These are phyloP conservation scores for Isatis lusitanica DNA, from an alignment of 441 rosid genomes.

Conservation along the genomic window DNA sequence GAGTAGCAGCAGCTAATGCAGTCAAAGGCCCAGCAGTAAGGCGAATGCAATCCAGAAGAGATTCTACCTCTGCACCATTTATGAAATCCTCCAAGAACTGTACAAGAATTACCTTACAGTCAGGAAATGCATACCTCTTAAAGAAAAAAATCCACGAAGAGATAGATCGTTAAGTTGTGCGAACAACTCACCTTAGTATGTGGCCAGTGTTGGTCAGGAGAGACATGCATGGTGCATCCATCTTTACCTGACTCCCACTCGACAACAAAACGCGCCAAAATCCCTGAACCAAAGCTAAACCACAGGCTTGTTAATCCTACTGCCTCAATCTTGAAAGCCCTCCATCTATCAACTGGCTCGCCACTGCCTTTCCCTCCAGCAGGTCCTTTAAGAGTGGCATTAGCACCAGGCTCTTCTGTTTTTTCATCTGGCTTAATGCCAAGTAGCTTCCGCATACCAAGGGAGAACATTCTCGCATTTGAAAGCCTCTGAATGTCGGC, in stretches of 20 bases:
- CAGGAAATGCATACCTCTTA: conserved; percentile 2
- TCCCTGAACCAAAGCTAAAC: conserved; percentile 94
- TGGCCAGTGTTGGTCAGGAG: conserved; percentile 99
- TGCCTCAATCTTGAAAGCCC: conserved; percentile 91
- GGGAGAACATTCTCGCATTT: conserved; percentile 94
- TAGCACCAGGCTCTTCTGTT: conserved; percentile 58
- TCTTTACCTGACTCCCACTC: conserved; percentile 99
- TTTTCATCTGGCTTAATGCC: conserved; percentile 87
- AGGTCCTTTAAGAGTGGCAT: conserved; percentile 53
- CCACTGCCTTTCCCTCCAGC: conserved; percentile 60
- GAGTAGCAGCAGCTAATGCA: conserved; percentile 96
- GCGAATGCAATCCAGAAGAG: conserved; percentile 94
- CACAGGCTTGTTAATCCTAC: conserved; percentile 95
- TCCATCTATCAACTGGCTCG: conserved; percentile 80
- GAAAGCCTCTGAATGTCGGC: conserved; percentile 94
- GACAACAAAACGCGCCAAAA: conserved; percentile 93
- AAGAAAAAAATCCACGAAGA: neutral
- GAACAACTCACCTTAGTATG: conserved; percentile 79
- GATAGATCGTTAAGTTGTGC: neutral
- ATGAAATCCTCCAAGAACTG: conserved; percentile 96
- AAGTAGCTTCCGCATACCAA: conserved; percentile 94
- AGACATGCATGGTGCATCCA: conserved; percentile 99
- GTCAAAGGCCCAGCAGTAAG: conserved; percentile 93
- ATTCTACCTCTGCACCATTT: conserved; percentile 91
- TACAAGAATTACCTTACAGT: conserved; percentile 14